Evolutionary conservation across 495 filamentous ascomycete genomes (phyloP), one percentile per base, ranked within the genome.

Genomic region (Cudoniella acicularis): DNA sequence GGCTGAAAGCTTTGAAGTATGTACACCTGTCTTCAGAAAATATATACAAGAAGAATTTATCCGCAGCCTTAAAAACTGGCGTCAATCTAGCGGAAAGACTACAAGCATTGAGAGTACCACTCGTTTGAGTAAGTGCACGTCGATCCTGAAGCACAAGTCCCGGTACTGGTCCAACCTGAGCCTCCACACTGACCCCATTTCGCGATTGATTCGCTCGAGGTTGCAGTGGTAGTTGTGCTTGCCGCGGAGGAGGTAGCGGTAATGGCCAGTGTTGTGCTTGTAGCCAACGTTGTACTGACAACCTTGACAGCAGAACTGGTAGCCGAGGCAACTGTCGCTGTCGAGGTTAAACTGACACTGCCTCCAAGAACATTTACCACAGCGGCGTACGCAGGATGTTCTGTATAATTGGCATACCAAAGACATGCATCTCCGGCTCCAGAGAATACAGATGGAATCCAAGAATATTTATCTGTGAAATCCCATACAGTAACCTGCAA

Each of bases 401-500:
- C 80, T 2, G 50, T 68, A 22, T 80, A 77, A 54, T 83, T 72
- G 54, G 72, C 73, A 70, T 81, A 75, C 80, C 83, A 84, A 16
- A 82, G 71, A 47, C 73, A 66, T 6, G 82, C 78, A n/a, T 73
- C 80, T n/a, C 82, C 83, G 41, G 81, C 64, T 17, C 83, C 84
- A 0, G 73, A 61, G 63, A 87, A 87, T 0, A 73, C 73, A 22
- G 62, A 61, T 0, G 84, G 83, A 18, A 87, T 75, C 85, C 83
- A 88, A 43, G 79, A 79, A 73, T 85, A 78, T 61, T 77, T 72
- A 49, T 80, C 76, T 23, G 74, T 74, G 49, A 71, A 78, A 55
- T 77, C 87, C 88, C 87, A 90, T 36, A 86, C 72, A 6, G 85
- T 90, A 36, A 90, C n/a, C n/a, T n/a, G n/a, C n/a, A n/a, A n/a